Evolutionary conservation across 2,329 filamentous ascomycete genomes (phyloP), one percentile per base, ranked within the genome.

Genomic region (Hymenoscyphus fructigenus): DNA sequence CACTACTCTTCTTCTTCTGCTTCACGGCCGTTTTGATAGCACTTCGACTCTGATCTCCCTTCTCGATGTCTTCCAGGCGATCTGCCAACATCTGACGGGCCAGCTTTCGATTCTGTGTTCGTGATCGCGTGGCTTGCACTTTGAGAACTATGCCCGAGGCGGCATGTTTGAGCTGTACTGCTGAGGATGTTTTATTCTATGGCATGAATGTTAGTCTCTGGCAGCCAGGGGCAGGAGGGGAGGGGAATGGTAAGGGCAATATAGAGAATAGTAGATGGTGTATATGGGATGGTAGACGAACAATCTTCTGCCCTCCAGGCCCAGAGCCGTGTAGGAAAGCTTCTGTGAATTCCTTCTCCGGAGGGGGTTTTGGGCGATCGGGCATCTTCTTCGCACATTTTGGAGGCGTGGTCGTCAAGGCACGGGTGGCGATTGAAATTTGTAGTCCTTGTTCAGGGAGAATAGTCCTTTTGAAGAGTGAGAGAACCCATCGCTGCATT

Each of bases 241-340:
- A 14, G 34, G 34, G 34, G 7, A 14, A 36, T 17, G 34, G 34
- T 4, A 36, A 36, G 6, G 7, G 14, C 34, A 50, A n/a, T 26
- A 53, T 53, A 26, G 41, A 47, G 41, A 23, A 47, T 47, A 7
- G 17, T 12, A 23, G 3, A 12, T 23, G 10, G 47, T 2, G 20
- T 53, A 5, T n/a, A 56, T 38, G 36, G 57, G 23, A 57, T 17
- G 60, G 26, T 64, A 41, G 57, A 76, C 81, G 62, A 78, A 92
- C 90, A 80, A 98, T 98, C 77, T 97, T 97, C 76, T 99, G 95
- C 0, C 95, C 95, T 28, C 95, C 95, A 0, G 95, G 94, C 1
- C 95, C 95, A 71, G 87, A 91, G 72, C 95, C 95, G 76, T 95
- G 96, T 66, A 99, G 83, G 79, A 96, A 98, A 53, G 84, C 85